Evolutionary conservation across 73 alveolate genomes (phyloP).

Genomic region (Paramecium octaurelia): DNA sequence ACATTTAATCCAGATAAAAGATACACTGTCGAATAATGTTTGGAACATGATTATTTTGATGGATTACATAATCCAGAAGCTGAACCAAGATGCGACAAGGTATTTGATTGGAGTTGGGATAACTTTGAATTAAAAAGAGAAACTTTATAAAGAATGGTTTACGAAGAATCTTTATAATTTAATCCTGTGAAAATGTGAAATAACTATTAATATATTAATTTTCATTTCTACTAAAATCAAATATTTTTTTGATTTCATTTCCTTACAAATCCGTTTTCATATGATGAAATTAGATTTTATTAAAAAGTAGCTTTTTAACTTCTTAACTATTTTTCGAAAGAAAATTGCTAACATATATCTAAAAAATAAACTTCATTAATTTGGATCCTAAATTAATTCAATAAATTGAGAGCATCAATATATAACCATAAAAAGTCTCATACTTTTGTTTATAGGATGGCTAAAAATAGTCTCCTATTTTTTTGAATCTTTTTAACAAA

Average conservation of each 20-base stretch:
- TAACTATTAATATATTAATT: not conserved
- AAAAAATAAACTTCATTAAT: too few species aligned
- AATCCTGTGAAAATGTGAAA: conserved; percentile 64
- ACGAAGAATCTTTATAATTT: conserved; percentile 77
- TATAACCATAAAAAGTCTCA: not conserved
- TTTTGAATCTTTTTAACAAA: too few species aligned
- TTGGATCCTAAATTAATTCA: too few species aligned
- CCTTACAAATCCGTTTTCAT: not conserved
- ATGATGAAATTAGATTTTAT: not conserved
- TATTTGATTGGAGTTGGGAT: conserved; percentile 93
- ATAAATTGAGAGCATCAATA: too few species aligned
- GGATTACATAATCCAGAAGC: conserved; percentile 86
- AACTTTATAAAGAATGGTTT: conserved; percentile 77
- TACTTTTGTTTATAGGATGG: too few species aligned
- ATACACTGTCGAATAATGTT: conserved; percentile 82
- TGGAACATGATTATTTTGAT: conserved; percentile 90
- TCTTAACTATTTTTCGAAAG: too few species aligned
- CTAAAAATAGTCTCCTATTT: too few species aligned
- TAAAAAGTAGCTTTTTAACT: too few species aligned
- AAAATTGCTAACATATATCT: not conserved
- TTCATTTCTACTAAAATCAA: not conserved
- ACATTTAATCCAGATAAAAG: conserved; percentile 91
- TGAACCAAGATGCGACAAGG: conserved; percentile 78
- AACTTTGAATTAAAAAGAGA: conserved; percentile 87
- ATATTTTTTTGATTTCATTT: not conserved